A percentile compares a stretch with the other conserved stretches of the same genome.
These are phyloP conservation scores for Starmera amethionina DNA, from an alignment of 805 yeast species.

Conservation along the genomic window DNA sequence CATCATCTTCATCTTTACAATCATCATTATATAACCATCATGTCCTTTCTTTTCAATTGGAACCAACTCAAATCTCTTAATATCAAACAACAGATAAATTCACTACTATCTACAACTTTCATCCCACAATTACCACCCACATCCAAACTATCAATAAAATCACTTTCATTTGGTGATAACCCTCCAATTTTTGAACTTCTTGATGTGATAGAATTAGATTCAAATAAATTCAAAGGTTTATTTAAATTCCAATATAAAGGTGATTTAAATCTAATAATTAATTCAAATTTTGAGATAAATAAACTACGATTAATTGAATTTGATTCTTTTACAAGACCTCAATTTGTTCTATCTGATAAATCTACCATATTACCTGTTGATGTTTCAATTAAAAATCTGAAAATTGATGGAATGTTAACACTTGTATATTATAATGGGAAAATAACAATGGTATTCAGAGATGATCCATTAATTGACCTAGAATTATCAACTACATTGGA, in stretches of 20 bases:
- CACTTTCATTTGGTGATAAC: slow-evolving; percentile 7
- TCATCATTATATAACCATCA: neutral
- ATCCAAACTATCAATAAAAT: slow-evolving; percentile 6
- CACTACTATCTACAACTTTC: slow-evolving; percentile 9
- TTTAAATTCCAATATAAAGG: slow-evolving; percentile 17
- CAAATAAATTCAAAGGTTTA: slow-evolving; percentile 13
- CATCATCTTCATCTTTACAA: no score
- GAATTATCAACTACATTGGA: slow-evolving; percentile 16
- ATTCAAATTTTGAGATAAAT: slow-evolving; percentile 16
- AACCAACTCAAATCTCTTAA: slow-evolving; percentile 11
- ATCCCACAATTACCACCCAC: slow-evolving; percentile 12
- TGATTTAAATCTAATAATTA: slow-evolving; percentile 8
- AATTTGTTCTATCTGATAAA: slow-evolving; percentile 13
- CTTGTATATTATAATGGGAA: slow-evolving; percentile 12
- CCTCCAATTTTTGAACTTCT: slow-evolving; percentile 14
- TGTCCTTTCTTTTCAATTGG: slow-evolving; percentile 18
- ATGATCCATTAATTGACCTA: slow-evolving; percentile 15
- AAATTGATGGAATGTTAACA: slow-evolving; percentile 13
- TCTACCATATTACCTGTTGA: slow-evolving; percentile 18
- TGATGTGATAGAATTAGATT: slow-evolving; percentile 13
- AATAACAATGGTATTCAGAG: slow-evolving; percentile 16
- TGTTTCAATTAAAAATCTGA: slow-evolving; percentile 9
- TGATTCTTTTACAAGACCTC: slow-evolving; percentile 18
- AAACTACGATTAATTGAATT: slow-evolving; percentile 15
- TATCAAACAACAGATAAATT: slow-evolving; percentile 13